Evolutionary conservation across 2,329 filamentous ascomycete species (phyloP), one percentile per base, ranked within the genome.

Genomic region (Fusarium euwallaceae): DNA sequence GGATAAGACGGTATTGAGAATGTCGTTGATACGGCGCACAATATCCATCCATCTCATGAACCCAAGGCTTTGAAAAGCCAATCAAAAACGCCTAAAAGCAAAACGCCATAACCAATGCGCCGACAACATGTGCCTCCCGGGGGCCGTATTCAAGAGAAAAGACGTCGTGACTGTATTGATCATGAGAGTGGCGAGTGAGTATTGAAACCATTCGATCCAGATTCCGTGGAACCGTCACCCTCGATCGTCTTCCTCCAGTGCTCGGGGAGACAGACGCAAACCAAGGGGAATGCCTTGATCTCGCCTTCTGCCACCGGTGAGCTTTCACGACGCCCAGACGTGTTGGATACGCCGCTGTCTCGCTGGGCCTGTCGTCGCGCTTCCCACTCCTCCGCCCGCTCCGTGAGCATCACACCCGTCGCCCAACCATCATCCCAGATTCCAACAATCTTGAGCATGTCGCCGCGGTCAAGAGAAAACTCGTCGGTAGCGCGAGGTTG

Each of bases 351-450:
- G 67, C 97, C 97, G 79, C 96, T 98, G 83, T 99, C 97, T 71
- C 97, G 91, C 80, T 97, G 95, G 37, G 91, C 86, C 79, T 94
- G 92, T 78, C 91, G 90, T 73, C 92, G 89, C 51, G 89, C 88
- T 78, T 97, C 94, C 92, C 95, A 98, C 74, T 98, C 94, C 71
- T 98, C 96, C 3, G 95, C 95, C 65, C 91, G 89, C 78, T 97
- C 94, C 64, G 92, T 89, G 66, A 97, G 86, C 80, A 97, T 88
- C 65, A 98, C 89, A 78, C 97, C 97, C 2, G 97, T 99, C 12
- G 97, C 97, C 97, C 97, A 99, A 56, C 97, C 97, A 82, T 99
- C 97, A 80, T 99, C 97, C 97, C 97, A 99, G 76, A 99, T 99
- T 72, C 97, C 97, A 36, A 98, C 93, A 16, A 99, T 92, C 85